Base-by-base conservation (phyloP, 2,329 filamentous ascomycete genomes). In the Aspergillus pseudotamarii region DNA sequence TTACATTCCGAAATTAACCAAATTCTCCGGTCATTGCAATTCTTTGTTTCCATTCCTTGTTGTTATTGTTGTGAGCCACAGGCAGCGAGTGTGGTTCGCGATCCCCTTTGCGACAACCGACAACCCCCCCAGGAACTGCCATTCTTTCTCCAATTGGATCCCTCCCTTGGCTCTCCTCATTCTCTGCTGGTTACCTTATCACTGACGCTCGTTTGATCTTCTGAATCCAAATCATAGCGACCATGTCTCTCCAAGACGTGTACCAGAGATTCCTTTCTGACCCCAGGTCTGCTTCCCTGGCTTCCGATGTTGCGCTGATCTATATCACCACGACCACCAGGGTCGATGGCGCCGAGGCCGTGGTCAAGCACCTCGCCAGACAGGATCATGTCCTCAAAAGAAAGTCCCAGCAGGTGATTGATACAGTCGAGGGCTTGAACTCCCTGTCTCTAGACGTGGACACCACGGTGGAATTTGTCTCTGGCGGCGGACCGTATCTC, bases 321-420 rank as follows among this genome's bases (percentile, higher is more conserved):
- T 99, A 98, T 83, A 90, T 98, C 77, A 93, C 94, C 61, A 97
- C 94, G 9, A 90, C 93, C 14, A 93, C 89, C 38, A 87, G 87
- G 67, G 83, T 96, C 75, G 83, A 85, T 66, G 89, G 92, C 69
- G 79, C 90, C 54, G 85, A 88, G 58, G 87, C 92, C 54, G 93
- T 99, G 77, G 83, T 94, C 80, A 93, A 92, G 81, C 94, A 98
- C 79, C 81, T 97, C 66, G 84, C 82, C 72, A 84, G 85, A 43
- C 86, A 93, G 76, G 84, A 86, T 71, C 90, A 89, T 76, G 86
- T 91, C 75, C 83, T 97, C 74, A 91, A 89, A 79, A 96, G 93
- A 84, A 94, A 92, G 80, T 88, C 89, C 70, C 88, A 97, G 78
- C 89, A 90, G 50, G 79, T 94, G 58, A 81, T 98, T 67, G 88